Evolutionary conservation across 1,284 basidiomycete species (phyloP).

Genomic region (Sphagnurus paluster): DNA sequence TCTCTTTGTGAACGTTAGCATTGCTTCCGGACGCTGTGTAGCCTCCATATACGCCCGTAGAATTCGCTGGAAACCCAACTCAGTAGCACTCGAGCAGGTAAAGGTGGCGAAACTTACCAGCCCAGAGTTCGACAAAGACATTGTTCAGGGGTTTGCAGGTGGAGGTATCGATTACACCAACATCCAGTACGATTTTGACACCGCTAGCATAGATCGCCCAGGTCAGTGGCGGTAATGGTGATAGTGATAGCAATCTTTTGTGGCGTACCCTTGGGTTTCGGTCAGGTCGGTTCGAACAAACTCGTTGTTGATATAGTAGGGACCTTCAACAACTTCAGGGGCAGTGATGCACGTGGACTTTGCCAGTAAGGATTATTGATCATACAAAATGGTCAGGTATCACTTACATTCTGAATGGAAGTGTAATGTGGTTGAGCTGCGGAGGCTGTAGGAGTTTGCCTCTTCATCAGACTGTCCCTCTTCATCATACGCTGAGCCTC

Average conservation of each 20-base stretch:
- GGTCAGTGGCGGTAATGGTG: too few species aligned
- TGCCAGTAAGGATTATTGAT: neutral
- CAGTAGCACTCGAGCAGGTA: too few species aligned
- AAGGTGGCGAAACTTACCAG: slow-evolving; percentile 23
- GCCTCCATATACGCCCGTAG: slow-evolving; percentile 29
- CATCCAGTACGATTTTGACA: slow-evolving; percentile 49
- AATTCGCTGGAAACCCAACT: slow-evolving; percentile 20
- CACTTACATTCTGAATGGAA: slow-evolving; percentile 12
- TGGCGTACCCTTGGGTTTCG: slow-evolving; percentile 40
- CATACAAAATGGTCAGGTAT: neutral
- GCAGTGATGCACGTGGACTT: slow-evolving; percentile 16
- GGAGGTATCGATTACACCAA: slow-evolving; percentile 57
- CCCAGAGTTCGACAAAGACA: slow-evolving; percentile 48
- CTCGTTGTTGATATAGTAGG: slow-evolving; percentile 46
- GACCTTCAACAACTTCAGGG: slow-evolving; percentile 16
- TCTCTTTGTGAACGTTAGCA: slow-evolving; percentile 26
- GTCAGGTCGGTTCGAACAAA: slow-evolving; percentile 48
- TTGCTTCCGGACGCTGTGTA: slow-evolving; percentile 17
- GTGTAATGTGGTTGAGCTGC: slow-evolving; percentile 16
- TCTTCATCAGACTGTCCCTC: slow-evolving; percentile 16
- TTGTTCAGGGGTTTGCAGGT: slow-evolving; percentile 55
- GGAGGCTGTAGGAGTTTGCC: slow-evolving; percentile 11
- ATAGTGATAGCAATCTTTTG: neutral
- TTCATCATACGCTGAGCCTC: slow-evolving; percentile 20
- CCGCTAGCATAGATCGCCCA: too few species aligned